Evolutionary conservation across 805 yeast species (phyloP), one percentile per base, ranked within the genome.

Genomic region (Debaryomyces hansenii): DNA sequence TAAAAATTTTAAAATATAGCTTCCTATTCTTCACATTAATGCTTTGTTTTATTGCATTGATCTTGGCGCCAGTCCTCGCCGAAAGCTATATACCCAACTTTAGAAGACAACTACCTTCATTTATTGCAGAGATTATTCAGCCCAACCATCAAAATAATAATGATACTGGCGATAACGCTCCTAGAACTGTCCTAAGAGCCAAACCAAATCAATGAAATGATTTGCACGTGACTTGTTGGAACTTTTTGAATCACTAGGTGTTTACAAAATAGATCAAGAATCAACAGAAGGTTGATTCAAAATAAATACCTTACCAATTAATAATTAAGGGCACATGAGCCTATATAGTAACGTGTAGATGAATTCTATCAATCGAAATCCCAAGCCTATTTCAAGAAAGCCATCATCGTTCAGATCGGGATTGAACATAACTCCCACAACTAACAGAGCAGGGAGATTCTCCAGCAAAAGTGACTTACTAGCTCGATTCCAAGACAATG

Each of bases 131-230:
- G 2, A 54, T 82, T 34, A 58, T 83, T 6, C 90, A 85, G 58
- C 90, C 90, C 1, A 75, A 67, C 33, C 57, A 65, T 34, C 87
- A 83, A 56, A 70, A 77, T 38, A 82, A 83, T 52, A 83, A 85
- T 55, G 90, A 85, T 57, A 84, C 90, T 0, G 90, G 89, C 0
- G 68, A 57, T 0, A 42, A 46, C 20, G 86, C 85, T 0, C 85
- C 87, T 0, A 43, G 63, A 1, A 63, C 67, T 9, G 69, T 82
- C 12, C 52, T 68, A 12, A 64, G 72, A 5, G 67, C 70, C 0
- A 69, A 71, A 24, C 66, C 67, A 4, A 52, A 43, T 5, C 27
- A 24, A 5, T 24, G 10, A 3, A 33, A 24, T 21, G 46, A 42
- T 39, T 15, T 37, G 37, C 50, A 54, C 29, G 42, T 45, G 42